phyloP scores from a whole-genome alignment of 202 grass and related monocot genomes.

The Schoenoplectus triqueter region DNA sequence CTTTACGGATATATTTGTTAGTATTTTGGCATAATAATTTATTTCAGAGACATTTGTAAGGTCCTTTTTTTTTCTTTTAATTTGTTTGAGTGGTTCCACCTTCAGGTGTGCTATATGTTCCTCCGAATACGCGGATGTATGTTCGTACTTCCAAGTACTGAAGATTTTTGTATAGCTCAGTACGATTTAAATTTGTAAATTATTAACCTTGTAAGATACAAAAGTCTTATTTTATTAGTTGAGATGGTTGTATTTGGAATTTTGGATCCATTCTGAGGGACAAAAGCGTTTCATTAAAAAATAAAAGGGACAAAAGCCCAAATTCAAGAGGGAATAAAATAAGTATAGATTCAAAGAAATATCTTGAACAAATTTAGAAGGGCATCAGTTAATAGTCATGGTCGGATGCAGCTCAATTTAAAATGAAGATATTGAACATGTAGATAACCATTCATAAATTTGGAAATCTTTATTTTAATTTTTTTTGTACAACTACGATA shows the following conservation, averaged over 20 bases:
- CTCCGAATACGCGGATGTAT: slow-evolving; percentile 14
- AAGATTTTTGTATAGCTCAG: background rate
- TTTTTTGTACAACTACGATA: no score
- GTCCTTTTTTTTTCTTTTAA: background rate
- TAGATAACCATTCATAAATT: background rate
- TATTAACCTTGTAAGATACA: background rate
- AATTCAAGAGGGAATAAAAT: background rate
- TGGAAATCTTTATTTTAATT: background rate
- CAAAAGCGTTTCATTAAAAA: background rate
- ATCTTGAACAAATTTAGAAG: background rate
- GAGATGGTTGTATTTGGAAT: background rate
- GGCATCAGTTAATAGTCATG: background rate
- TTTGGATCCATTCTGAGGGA: background rate
- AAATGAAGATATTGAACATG: background rate
- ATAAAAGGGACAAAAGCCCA: background rate
- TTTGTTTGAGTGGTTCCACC: background rate
- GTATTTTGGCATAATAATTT: background rate
- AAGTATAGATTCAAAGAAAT: background rate
- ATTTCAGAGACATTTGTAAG: background rate
- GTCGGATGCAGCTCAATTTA: background rate
- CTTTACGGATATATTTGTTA: background rate
- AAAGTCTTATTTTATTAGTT: slow-evolving; percentile 20
- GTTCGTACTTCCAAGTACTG: background rate
- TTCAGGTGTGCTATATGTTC: background rate
- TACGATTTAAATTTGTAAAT: slow-evolving; percentile 21